Evolutionary conservation across 768 basidiomycete genomes (phyloP).

Genomic region (Serpula lacrymans): DNA sequence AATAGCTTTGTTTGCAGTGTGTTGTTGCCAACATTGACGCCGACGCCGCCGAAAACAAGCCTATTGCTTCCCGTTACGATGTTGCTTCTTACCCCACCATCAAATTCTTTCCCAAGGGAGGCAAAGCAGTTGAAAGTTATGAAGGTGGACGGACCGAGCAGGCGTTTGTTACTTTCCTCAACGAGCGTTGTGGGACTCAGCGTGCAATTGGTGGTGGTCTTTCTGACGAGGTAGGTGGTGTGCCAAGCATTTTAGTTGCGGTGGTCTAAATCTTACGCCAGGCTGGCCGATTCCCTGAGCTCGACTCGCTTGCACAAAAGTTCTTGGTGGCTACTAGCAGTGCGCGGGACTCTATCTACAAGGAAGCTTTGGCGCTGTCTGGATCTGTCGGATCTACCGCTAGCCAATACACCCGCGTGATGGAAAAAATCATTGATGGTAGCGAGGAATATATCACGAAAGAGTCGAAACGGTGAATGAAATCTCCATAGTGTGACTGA

Average conservation of each 20-base stretch:
- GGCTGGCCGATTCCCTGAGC: slow-evolving; percentile 78
- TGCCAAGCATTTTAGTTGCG: neutral
- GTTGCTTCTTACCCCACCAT: slow-evolving; percentile 88
- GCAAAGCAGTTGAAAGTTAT: slow-evolving; percentile 64
- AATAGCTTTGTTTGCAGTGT: slow-evolving; percentile 49
- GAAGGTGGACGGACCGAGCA: slow-evolving; percentile 66
- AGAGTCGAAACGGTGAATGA: slow-evolving; percentile 73
- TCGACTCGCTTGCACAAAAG: slow-evolving; percentile 74
- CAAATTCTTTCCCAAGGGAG: slow-evolving; percentile 86
- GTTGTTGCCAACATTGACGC: slow-evolving; percentile 90
- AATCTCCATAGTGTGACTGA: slow-evolving; percentile 1
- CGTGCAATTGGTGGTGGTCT: slow-evolving; percentile 82
- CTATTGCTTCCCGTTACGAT: slow-evolving; percentile 66
- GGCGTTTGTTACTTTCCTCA: slow-evolving; percentile 77
- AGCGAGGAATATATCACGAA: slow-evolving; percentile 78
- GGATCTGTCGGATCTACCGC: slow-evolving; percentile 49
- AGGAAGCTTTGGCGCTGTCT: slow-evolving; percentile 57
- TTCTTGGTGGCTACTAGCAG: slow-evolving; percentile 64
- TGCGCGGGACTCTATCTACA: slow-evolving; percentile 57
- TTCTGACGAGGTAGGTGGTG: slow-evolving; percentile 51
- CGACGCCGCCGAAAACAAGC: slow-evolving; percentile 77
- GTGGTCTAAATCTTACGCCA: slow-evolving; percentile 25
- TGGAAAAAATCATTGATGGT: slow-evolving; percentile 79
- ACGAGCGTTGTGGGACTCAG: slow-evolving; percentile 82
- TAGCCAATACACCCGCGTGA: slow-evolving; percentile 83